phyloP scores from a whole-genome alignment of 495 filamentous ascomycete genomes.

The Chlorociboria aeruginascens region DNA sequence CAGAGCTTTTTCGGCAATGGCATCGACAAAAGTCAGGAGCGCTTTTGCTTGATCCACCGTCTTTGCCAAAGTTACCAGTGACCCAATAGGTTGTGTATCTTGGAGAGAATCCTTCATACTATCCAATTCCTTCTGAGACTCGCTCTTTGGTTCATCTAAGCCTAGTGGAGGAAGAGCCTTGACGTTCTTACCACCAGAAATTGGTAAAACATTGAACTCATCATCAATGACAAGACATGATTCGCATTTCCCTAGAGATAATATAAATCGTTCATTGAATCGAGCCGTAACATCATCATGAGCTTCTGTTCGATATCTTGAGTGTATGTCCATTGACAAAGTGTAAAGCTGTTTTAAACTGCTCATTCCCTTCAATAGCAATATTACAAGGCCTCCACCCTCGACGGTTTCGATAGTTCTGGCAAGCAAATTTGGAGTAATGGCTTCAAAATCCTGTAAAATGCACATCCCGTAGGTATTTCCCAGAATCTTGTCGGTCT shows the following conservation, averaged over 20 bases:
- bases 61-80: slow-evolving; percentile 69
- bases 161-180: slow-evolving; percentile 65
- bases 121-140: slow-evolving; percentile 65
- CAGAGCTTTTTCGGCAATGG: slow-evolving; percentile 91
- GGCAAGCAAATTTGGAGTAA: slow-evolving; percentile 92
- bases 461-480: slow-evolving; percentile 99
- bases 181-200: slow-evolving; percentile 92
- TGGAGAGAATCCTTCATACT: slow-evolving; percentile 76
- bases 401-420: slow-evolving; percentile 96
- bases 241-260: slow-evolving; percentile 89
- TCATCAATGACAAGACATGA: slow-evolving; percentile 95
- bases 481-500: slow-evolving; percentile 98
- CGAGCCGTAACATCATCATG: slow-evolving; percentile 90
- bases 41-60: slow-evolving; percentile 95
- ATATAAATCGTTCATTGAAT: slow-evolving; percentile 96
- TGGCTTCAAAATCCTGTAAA: slow-evolving; percentile 93
- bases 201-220: slow-evolving; percentile 93
- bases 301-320: slow-evolving; percentile 91
- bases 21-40: slow-evolving; percentile 87
- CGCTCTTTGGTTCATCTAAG: slow-evolving; percentile 50
- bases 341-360: slow-evolving; percentile 97
- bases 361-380: slow-evolving; percentile 92
- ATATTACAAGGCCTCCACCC: slow-evolving; percentile 81
- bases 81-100: slow-evolving; percentile 76
- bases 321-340: slow-evolving; percentile 95